phyloP scores from a whole-genome alignment of 495 filamentous ascomycete genomes.

The Aspergillus bertholletiae region DNA sequence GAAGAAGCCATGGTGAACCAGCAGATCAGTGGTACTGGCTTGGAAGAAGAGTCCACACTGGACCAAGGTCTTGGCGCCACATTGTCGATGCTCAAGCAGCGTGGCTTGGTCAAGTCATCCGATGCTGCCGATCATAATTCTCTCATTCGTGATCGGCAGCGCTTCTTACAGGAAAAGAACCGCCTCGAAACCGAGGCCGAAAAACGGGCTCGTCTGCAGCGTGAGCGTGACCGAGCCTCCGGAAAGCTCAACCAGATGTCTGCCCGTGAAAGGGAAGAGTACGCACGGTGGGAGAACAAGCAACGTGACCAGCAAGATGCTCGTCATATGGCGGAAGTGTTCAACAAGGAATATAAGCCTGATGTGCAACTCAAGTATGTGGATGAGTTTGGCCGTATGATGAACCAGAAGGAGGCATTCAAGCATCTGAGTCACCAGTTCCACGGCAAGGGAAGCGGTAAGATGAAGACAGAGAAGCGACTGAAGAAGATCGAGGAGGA shows the following conservation, averaged over 20 bases:
- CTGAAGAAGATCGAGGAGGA: constrained; percentile 97
- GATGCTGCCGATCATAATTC: constrained; percentile 62
- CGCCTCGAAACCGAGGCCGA: constrained; percentile 72
- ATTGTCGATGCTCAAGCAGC: constrained; percentile 74
- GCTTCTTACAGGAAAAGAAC: constrained; percentile 78
- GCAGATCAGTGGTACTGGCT: constrained; percentile 64
- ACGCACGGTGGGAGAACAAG: constrained; percentile 81
- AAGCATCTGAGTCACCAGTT: constrained; percentile 93
- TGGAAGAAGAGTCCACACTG: constrained; percentile 80
- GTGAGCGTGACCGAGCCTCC: constrained; percentile 79
- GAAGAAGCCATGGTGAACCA: constrained; percentile 42
- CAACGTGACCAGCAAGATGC: constrained; percentile 78
- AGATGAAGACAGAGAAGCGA: constrained; percentile 96
- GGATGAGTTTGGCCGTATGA: constrained; percentile 77
- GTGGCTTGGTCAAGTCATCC: constrained; percentile 68
- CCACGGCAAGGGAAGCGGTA: constrained; percentile 95
- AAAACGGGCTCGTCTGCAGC: constrained; percentile 71
- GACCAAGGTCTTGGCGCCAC: constrained; percentile 77
- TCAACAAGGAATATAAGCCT: constrained; percentile 83
- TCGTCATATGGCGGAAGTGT: constrained; percentile 75
- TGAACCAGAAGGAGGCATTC: constrained; percentile 95
- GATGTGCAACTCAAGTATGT: constrained; percentile 85
- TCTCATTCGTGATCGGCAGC: constrained; percentile 67
- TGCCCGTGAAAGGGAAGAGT: constrained; percentile 84
- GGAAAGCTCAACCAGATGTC: constrained; percentile 85